Evolutionary conservation across 345 rosid species (phyloP), one percentile per base, ranked within the genome.

Genomic region (Psidium guajava): DNA sequence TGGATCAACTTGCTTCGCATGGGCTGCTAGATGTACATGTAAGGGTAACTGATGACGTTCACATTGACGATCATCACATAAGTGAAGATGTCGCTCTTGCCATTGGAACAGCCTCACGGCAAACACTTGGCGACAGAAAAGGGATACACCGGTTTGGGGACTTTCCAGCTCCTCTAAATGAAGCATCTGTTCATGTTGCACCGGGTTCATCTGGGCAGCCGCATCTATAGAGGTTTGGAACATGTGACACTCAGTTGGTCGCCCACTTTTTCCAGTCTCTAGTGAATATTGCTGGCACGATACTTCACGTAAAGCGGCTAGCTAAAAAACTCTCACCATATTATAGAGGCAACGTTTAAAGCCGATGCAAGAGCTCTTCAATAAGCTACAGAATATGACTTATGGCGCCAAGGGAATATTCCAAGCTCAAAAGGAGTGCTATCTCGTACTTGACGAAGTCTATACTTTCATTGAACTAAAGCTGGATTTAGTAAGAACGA

Each of bases 1-100:
- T 97, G 74, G 98, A 97, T 91, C 99, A 97, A 97, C 92, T 96
- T 88, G 96, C 99, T 84, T 96, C 98, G 51, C 99, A 96, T 87
- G 99, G 98, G 36, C 89, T 97, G 86, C 92, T 97, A 10, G 98
- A 97, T 86, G 95, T 97, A 50, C 96, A 94, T 61, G 98, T 95
- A 59, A 93, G 91, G 94, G 99, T 95, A 42, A 93, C 95, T 13
- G 99, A 99, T 44, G 99, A 97, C 69, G 86, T 89, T 91, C 99
- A 95, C 89, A 97, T 97, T 14, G 99, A 97, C 49, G 98, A 97
- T 89, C 99, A 96, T 88, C 99, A 97, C 85, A 93, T 95, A 0
- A 97, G 94, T 84, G 98, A 97, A 91, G 99, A 96, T 87, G 94
- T 94, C 88, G 95, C 97, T 14, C 99, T 96, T 86, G 98, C 99